A percentile compares a stretch with the other conserved stretches of the same genome.
These are phyloP conservation scores for Lactifluus pinguis DNA, from an alignment of 768 basidiomycete genomes.

Conservation along the genomic window DNA sequence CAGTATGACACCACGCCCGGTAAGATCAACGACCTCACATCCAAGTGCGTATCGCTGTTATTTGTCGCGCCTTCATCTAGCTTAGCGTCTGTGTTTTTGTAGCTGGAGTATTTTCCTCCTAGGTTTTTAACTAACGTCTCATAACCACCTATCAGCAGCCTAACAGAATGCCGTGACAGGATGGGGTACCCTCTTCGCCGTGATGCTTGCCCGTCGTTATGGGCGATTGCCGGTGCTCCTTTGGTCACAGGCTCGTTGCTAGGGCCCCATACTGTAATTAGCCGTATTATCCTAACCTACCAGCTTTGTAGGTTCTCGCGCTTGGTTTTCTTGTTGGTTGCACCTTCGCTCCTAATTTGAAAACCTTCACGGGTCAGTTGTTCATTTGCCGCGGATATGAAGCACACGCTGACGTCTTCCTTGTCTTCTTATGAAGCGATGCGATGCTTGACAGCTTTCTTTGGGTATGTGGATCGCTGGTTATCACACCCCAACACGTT, in stretches of 20 bases:
- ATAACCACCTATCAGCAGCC: constrained; percentile 5
- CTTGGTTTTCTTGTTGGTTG: constrained; percentile 50
- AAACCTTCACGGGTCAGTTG: constrained; percentile 45
- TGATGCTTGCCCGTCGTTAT: constrained; percentile 52
- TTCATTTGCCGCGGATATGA: constrained; percentile 21
- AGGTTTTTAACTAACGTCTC: constrained; percentile 27
- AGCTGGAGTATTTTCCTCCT: constrained; percentile 62
- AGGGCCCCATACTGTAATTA: background rate
- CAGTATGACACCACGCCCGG: constrained; percentile 46
- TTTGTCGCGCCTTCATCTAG: constrained; percentile 19
- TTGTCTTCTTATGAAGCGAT: constrained; percentile 31
- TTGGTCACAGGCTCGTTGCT: constrained; percentile 50
- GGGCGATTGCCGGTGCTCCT: constrained; percentile 62
- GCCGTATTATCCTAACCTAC: background rate
- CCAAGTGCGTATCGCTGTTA: constrained; percentile 27
- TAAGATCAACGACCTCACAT: constrained; percentile 54
- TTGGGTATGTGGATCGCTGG: constrained; percentile 33
- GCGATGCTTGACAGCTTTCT: constrained; percentile 52
- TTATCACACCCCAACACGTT: background rate
- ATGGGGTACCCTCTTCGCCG: constrained; percentile 53
- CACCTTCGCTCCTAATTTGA: constrained; percentile 48
- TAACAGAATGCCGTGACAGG: constrained; percentile 26
- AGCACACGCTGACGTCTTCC: background rate
- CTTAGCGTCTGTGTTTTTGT: background rate
- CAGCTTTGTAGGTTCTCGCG: constrained; percentile 36